Conservation (phyloP, 2,329 filamentous ascomycete genomes). For the Trichoderma afroharzianum region DNA sequence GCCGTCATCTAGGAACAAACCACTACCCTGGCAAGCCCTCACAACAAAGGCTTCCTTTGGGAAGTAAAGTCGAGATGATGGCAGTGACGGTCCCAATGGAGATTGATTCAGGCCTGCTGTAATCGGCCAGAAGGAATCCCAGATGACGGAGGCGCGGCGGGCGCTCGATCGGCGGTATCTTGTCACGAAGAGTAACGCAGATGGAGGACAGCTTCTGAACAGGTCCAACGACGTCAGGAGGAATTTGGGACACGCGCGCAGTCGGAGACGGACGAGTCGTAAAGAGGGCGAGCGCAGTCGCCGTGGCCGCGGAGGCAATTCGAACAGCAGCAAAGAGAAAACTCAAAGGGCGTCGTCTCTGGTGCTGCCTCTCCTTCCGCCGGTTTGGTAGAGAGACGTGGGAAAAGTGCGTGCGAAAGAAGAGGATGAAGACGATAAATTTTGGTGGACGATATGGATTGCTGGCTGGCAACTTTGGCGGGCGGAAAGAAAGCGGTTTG, state of each 20-base stretch:
- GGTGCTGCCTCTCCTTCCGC: not conserved
- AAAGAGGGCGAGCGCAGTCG: not conserved
- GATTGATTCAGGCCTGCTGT: not conserved
- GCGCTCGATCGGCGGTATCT: not conserved
- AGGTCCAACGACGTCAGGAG: not conserved
- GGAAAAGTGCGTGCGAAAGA: not conserved
- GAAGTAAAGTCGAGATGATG: not conserved
- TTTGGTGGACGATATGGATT: not conserved
- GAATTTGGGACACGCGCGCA: conserved; percentile 13
- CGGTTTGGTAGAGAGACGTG: not conserved
- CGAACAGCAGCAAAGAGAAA: not conserved
- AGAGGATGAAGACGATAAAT: not conserved
- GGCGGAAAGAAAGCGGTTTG: not conserved
- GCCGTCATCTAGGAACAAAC: conserved; percentile 2
- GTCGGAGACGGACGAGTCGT: not conserved
- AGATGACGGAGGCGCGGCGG: not conserved
- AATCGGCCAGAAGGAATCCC: not conserved
- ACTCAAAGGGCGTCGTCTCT: not conserved
- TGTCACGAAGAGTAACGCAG: not conserved
- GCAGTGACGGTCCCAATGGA: not conserved
- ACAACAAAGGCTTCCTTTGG: not conserved
- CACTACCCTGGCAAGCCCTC: not conserved
- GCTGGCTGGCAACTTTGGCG: conserved; percentile 6
- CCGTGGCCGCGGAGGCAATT: not conserved
- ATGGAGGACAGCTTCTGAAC: not conserved